phyloP scores from a whole-genome alignment of 2,329 filamentous ascomycete genomes.

The Colletotrichum magnum region DNA sequence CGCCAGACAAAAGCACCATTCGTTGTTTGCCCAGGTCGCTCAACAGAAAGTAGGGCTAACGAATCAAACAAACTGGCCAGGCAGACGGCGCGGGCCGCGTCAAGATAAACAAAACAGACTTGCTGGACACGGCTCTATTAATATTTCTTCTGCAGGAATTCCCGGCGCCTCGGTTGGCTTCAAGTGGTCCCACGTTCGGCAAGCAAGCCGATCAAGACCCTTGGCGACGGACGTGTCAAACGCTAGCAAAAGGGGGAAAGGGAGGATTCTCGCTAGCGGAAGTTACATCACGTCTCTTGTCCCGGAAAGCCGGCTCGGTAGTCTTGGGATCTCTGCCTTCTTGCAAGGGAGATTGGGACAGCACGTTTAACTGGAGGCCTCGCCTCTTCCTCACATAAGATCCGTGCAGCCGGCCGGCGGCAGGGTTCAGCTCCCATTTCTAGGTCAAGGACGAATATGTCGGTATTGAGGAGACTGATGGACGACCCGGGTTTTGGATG shows the following conservation, averaged over 20 bases:
- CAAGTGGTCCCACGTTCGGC: constrained; percentile 10
- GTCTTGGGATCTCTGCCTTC: constrained; percentile 1
- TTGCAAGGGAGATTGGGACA: constrained; percentile 27
- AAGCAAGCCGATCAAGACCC: constrained; percentile 1
- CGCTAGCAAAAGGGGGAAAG: not conserved
- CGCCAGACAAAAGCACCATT: not conserved
- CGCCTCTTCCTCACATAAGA: constrained; percentile 49
- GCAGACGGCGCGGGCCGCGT: no score
- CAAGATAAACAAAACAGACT: not conserved
- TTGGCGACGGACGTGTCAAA: constrained; percentile 1
- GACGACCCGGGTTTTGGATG: constrained; percentile 6
- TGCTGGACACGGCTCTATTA: not conserved
- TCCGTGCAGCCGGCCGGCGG: constrained; percentile 47
- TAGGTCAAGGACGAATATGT: no score
- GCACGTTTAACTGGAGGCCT: constrained; percentile 51
- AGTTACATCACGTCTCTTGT: not conserved
- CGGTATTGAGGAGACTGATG: no score
- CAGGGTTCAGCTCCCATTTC: constrained; percentile 1
- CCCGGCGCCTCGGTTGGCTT: not conserved
- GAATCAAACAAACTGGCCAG: not conserved
- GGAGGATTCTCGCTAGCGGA: not conserved
- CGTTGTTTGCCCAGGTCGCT: not conserved
- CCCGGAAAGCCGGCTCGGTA: not conserved
- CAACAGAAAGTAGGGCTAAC: not conserved
- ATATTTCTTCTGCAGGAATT: not conserved